These are phyloP conservation scores for Dactylella cylindrospora DNA, from an alignment of 2,329 filamentous ascomycete species.

Conservation along the genomic window DNA sequence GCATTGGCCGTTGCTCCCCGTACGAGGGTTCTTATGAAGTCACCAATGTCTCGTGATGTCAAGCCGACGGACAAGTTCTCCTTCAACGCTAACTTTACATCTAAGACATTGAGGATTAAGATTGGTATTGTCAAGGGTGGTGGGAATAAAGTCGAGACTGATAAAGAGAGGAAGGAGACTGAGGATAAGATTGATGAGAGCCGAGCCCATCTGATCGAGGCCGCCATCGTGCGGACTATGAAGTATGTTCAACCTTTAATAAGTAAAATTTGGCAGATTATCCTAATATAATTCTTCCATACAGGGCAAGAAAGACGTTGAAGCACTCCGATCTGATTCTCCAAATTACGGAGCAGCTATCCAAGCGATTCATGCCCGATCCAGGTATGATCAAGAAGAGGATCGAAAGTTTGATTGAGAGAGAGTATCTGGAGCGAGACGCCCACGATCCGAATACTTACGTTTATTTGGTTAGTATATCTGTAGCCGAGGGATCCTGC, in stretches of 20 bases:
- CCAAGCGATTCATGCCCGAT: constrained; percentile 57
- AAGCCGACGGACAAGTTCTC: constrained; percentile 64
- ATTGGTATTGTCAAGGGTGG: constrained; percentile 64
- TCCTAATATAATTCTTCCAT: constrained; percentile 1
- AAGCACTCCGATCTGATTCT: constrained; percentile 57
- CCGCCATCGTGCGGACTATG: constrained; percentile 59
- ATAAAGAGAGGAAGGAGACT: constrained; percentile 49
- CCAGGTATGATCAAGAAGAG: constrained; percentile 59
- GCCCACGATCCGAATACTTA: constrained; percentile 54
- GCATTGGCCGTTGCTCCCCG: constrained; percentile 67
- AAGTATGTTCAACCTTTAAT: constrained; percentile 52
- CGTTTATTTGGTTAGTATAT: constrained; percentile 53
- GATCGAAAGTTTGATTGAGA: constrained; percentile 59
- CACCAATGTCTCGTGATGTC: constrained; percentile 68
- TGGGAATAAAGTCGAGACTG: constrained; percentile 66
- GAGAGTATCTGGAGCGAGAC: constrained; percentile 57
- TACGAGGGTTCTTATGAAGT: constrained; percentile 65
- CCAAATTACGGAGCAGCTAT: constrained; percentile 57
- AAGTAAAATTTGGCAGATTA: background rate
- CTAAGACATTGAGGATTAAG: constrained; percentile 65
- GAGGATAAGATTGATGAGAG: constrained; percentile 55
- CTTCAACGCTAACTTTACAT: constrained; percentile 66
- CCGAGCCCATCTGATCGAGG: constrained; percentile 57
- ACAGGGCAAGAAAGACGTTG: constrained; percentile 53
- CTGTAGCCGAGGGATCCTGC: background rate